A percentile compares a stretch with the other conserved stretches of the same genome.
phyloP scores from a whole-genome alignment of 2,329 filamentous ascomycete genomes.

The Escovopsis weberi region DNA sequence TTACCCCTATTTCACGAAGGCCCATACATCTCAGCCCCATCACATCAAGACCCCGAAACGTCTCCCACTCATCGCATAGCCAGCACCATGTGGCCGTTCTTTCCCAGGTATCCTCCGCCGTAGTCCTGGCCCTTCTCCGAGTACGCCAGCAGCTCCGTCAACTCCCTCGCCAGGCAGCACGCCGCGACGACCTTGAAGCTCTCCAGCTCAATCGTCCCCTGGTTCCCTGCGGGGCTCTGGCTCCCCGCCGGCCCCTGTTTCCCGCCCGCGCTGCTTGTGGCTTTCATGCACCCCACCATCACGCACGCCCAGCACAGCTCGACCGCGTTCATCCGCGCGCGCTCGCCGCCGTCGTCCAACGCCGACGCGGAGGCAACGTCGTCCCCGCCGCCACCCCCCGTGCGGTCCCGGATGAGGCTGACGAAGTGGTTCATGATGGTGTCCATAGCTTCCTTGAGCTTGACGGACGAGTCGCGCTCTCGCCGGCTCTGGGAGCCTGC shows the following conservation, averaged over 20 bases:
- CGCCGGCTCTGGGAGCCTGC: slow-evolving; percentile 32
- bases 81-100: slow-evolving; percentile 3
- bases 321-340: slow-evolving; percentile 14
- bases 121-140: slow-evolving; percentile 5
- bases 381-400: slow-evolving; percentile 2
- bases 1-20: too few species aligned
- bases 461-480: slow-evolving; percentile 36
- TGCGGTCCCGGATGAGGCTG: slow-evolving; percentile 15
- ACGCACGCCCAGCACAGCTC: slow-evolving; percentile 23
- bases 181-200: slow-evolving; percentile 26
- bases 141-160: slow-evolving; percentile 8
- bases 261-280: background rate
- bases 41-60: background rate
- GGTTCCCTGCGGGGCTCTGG: slow-evolving; percentile 1
- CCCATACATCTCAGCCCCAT: too few species aligned
- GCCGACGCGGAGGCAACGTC: background rate
- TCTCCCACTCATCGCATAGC: slow-evolving; percentile 6
- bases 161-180: slow-evolving; percentile 19
- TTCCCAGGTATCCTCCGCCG: slow-evolving; percentile 13
- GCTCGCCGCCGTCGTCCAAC: background rate
- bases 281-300: slow-evolving; percentile 12
- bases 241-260: too few species aligned
- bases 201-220: slow-evolving; percentile 11
- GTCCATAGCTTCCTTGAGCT: slow-evolving; percentile 37
- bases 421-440: slow-evolving; percentile 28